Evolutionary conservation across 805 yeast genomes (phyloP).

Genomic region (Saturnispora zaruensis): DNA sequence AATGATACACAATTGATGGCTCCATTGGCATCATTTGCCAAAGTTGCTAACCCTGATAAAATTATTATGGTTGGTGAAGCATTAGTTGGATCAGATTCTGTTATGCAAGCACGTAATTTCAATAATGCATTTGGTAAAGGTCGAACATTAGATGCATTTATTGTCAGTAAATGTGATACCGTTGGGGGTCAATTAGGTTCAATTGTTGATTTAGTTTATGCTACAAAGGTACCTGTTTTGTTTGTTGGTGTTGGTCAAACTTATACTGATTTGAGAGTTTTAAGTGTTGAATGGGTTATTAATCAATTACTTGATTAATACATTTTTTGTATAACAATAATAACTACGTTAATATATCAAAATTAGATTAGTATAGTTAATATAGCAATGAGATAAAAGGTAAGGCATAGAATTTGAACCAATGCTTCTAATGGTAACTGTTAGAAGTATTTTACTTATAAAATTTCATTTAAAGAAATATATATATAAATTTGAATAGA

Average conservation of each 20-base stretch:
- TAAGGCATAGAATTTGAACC: neutral
- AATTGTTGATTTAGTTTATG: slow-evolving; percentile 95
- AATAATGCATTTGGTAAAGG: slow-evolving; percentile 85
- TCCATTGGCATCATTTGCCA: slow-evolving; percentile 88
- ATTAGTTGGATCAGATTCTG: slow-evolving; percentile 93
- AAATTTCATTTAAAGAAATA: neutral
- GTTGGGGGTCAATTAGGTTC: slow-evolving; percentile 96
- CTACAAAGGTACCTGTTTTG: slow-evolving; percentile 89
- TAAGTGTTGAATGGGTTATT: slow-evolving; percentile 90
- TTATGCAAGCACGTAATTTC: slow-evolving; percentile 88
- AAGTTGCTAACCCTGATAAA: slow-evolving; percentile 90
- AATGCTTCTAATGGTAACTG: neutral
- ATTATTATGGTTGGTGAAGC: slow-evolving; percentile 99
- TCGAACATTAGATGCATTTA: slow-evolving; percentile 78
- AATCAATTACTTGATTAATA: slow-evolving; percentile 1
- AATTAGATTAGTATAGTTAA: neutral
- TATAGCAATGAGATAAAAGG: neutral
- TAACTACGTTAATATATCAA: neutral
- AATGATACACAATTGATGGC: slow-evolving; percentile 93
- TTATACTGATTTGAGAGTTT: slow-evolving; percentile 83
- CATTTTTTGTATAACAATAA: neutral
- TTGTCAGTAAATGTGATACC: slow-evolving; percentile 91
- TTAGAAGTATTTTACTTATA: neutral
- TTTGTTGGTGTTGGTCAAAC: slow-evolving; percentile 98
- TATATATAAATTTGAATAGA: neutral